Evolutionary conservation across 768 basidiomycete species (phyloP), one percentile per base, ranked within the genome.

Genomic region (Postia placenta): DNA sequence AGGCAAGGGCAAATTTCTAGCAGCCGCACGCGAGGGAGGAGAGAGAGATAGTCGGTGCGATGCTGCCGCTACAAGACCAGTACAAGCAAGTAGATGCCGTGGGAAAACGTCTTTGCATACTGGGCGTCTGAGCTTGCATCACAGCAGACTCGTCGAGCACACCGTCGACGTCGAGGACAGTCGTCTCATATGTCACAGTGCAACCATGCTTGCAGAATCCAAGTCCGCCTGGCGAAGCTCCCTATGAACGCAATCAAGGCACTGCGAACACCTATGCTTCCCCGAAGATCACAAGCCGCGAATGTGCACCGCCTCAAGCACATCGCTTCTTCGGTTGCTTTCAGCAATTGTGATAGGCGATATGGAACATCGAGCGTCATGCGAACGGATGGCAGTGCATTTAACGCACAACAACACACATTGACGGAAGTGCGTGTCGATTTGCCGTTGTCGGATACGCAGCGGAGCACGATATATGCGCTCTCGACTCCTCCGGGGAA

Each of bases 401-500:
- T n/a, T n/a, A n/a, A n/a, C n/a, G n/a, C n/a, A n/a, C n/a, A n/a
- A n/a, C n/a, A n/a, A n/a, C n/a, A n/a, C n/a, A n/a, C n/a, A n/a
- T n/a, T n/a, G n/a, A n/a, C n/a, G n/a, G n/a, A n/a, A n/a, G n/a
- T n/a, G n/a, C 30, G 15, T 7, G 30, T 15, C 9, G 30, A 33
- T 15, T 33, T 33, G 30, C 30, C 30, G 15, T 33, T 56, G 37
- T 76, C 75, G 11, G 71, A 74, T 40, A 67, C 83, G 4, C 85
- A 89, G 61, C 70, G 74, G n/a, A 59, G 66, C 20, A 94, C 92
- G 2, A 89, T 95, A 40, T 95, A 87, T 61, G 92, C 92, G 1
- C 73, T 93, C 23, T 89, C 92, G 0, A 92, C 91, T 0, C 88
- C 92, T 1, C 81, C 86, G 2, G 92, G 91, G 1, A 91, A 84